Percentiles rank a stretch among this genome's conserved stretches.
These are phyloP conservation scores for Periglandula ipomoeae DNA, from an alignment of 2,329 filamentous ascomycete genomes.

Conservation along the genomic window DNA sequence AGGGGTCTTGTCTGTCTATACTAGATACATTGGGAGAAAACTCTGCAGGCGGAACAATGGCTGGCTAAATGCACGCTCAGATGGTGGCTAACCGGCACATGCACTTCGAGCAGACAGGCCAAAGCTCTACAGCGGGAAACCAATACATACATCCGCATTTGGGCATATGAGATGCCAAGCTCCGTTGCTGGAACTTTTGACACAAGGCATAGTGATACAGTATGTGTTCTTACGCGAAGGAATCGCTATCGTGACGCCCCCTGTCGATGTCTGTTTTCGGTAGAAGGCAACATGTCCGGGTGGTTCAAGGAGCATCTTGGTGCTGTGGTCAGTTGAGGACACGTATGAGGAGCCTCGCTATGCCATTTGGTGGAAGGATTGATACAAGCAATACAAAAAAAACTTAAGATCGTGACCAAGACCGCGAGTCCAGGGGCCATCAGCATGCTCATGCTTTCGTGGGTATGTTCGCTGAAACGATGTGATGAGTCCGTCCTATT, in stretches of 20 bases:
- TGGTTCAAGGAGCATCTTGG: no score
- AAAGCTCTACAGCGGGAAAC: no score
- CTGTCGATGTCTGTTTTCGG: not conserved
- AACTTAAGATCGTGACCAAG: no score
- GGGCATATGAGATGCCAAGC: not conserved
- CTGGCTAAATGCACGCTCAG: not conserved
- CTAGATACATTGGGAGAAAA: not conserved
- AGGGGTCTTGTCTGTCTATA: not conserved
- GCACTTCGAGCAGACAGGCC: no score
- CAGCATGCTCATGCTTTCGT: no score
- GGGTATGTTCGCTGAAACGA: no score
- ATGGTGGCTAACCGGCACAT: not conserved
- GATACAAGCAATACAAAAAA: no score
- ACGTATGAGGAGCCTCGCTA: no score
- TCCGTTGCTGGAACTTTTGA: not conserved
- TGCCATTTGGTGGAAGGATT: no score
- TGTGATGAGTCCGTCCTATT: no score
- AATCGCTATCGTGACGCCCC: not conserved
- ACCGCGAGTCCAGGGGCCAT: no score
- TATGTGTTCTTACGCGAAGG: not conserved
- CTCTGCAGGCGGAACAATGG: not conserved
- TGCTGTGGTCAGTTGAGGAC: no score
- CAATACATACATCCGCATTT: not conserved
- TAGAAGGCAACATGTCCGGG: conserved; percentile 2
- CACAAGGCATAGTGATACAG: not conserved